These are phyloP conservation scores for Ambrosia hybrid DNA, from an alignment of 140 eudicot genomes.

Conservation along the genomic window DNA sequence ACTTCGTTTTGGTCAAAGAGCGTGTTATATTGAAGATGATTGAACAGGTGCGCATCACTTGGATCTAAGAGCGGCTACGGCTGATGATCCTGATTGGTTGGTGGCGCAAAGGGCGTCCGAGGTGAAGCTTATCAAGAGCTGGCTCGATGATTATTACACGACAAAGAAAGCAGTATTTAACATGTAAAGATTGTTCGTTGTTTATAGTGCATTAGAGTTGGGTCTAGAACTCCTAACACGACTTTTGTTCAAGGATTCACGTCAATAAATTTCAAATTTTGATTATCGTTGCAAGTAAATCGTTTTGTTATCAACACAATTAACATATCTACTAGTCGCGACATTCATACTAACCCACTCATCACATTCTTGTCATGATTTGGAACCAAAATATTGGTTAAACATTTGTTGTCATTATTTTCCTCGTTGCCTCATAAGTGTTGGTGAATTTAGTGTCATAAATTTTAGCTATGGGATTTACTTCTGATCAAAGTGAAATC, in stretches of 20 bases:
- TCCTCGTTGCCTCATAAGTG: too few relatives aligned
- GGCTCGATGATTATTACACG: conserved; percentile 56
- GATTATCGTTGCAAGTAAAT: background rate
- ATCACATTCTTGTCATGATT: too few relatives aligned
- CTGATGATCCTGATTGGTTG: conserved; percentile 87
- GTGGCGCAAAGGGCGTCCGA: conserved; percentile 73
- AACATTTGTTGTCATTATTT: too few relatives aligned
- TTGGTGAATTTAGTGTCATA: too few relatives aligned
- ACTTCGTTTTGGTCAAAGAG: conserved; percentile 9
- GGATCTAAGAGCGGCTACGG: conserved; percentile 74
- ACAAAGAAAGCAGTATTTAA: conserved; percentile 32
- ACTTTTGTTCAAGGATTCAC: background rate
- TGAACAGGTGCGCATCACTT: conserved; percentile 88
- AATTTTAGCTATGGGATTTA: too few relatives aligned
- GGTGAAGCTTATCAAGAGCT: conserved; percentile 52
- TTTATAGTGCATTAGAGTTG: background rate
- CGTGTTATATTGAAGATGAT: background rate
- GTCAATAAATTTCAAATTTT: background rate
- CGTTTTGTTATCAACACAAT: too few relatives aligned
- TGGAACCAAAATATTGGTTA: too few relatives aligned
- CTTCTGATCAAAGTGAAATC: too few relatives aligned
- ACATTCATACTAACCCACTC: too few relatives aligned
- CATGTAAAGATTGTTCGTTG: conserved; percentile 24
- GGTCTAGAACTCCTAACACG: background rate
- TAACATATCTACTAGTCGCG: too few relatives aligned